Evolutionary conservation across 78 protist species (phyloP).

Genomic region (Creolimax fragrantissima): DNA sequence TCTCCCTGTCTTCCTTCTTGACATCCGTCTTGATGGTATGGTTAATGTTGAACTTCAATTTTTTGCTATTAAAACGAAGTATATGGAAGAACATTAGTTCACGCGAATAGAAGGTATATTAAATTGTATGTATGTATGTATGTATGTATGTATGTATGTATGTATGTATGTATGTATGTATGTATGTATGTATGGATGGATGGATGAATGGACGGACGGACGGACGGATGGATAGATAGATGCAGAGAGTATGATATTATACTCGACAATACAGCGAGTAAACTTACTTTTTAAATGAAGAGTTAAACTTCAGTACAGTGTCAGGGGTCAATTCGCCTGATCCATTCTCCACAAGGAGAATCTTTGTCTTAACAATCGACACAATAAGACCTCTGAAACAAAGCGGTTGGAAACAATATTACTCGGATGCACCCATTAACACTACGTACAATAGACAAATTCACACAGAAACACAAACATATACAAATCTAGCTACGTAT

Average conservation of each 20-base stretch:
- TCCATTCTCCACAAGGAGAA: not conserved
- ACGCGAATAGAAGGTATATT: not conserved
- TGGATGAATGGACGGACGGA: too few species aligned
- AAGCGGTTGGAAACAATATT: too few species aligned
- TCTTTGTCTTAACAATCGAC: not conserved
- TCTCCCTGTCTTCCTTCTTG: not conserved
- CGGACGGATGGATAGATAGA: too few species aligned
- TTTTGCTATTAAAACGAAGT: not conserved
- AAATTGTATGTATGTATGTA: not conserved
- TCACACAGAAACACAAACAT: too few species aligned
- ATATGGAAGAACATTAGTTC: not conserved
- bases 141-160: not conserved
- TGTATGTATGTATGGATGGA: not conserved
- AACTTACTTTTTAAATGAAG: not conserved
- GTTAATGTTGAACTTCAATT: not conserved
- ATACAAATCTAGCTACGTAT: too few species aligned
- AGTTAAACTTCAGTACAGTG: not conserved
- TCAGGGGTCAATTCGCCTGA: not conserved
- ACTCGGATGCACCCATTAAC: too few species aligned
- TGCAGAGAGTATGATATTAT: too few species aligned
- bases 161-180: not conserved
- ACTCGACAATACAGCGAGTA: too few species aligned
- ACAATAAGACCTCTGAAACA: not conserved
- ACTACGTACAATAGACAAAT: too few species aligned
- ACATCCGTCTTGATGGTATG: not conserved